Base-by-base conservation (phyloP, 1,284 basidiomycete species). In the Gastroboletus turbinatus region DNA sequence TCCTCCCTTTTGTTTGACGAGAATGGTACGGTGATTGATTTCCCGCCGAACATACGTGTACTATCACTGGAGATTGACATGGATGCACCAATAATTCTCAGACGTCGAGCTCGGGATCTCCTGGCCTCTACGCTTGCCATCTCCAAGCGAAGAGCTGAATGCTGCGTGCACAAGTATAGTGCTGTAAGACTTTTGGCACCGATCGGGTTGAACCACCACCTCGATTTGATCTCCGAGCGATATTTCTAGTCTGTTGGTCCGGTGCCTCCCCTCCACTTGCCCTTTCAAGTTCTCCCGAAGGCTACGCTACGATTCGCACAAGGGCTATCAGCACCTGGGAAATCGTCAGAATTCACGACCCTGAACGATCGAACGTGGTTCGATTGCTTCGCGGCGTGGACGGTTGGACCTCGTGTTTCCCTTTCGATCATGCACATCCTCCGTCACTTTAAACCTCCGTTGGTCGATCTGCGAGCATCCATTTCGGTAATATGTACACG, bases 301-400 rank as follows among this genome's bases (percentile, higher is more conserved):
- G 36, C 14, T 11, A 16, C 32, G 14, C 32, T 25, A 30, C 35
- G 47, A 53, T 58, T 58, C 52, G 29, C 51, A 39, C 36, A 42
- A 54, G 36, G 52, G 23, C 30, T n/a, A 21, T 21, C 8, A 21
- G 17, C 19, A 9, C n/a, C 19, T 53, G 50, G 50, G 51, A 35
- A 52, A 52, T 27, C n/a, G 32, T 23, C 39, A 56, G 32, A 32
- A 56, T 38, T 47, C 19, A 48, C 19, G 19, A 57, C 53, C 53
- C 55, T 55, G 43, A 57, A 25, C 21, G n/a, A 56, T 33, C 7
- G 25, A 8, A 27, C 25, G 46, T 27, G 38, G 46, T n/a, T 14
- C n/a, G 10, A 8, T 27, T 45, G 23, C 23, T 25, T 25, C 42
- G 43, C 25, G 25, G 25, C 25, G 40, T 27, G 43, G 19, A n/a